A percentile compares a stretch with the other conserved stretches of the same genome.
These are phyloP conservation scores for Stygiomarasmius scandens DNA, from an alignment of 1,284 basidiomycete genomes.

Conservation along the genomic window DNA sequence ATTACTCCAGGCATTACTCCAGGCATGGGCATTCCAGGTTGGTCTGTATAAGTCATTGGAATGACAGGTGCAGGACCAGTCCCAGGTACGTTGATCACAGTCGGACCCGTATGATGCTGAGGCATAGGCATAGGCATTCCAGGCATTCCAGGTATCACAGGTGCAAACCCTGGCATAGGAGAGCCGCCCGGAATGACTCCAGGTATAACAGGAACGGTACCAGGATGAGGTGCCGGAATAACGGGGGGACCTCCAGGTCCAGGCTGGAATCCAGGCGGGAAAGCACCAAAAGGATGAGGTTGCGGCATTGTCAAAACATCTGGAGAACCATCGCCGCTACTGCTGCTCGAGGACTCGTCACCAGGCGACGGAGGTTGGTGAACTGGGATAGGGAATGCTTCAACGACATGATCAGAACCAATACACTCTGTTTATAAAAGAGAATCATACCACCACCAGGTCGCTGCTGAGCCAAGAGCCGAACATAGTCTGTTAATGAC, in stretches of 20 bases:
- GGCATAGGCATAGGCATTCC: too few species aligned
- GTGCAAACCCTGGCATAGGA: constrained; percentile 12
- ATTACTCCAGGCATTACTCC: constrained; percentile 12
- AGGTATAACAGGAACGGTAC: constrained; percentile 6
- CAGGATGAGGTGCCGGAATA: constrained; percentile 4
- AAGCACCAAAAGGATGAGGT: constrained; percentile 26
- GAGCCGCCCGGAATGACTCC: constrained; percentile 7
- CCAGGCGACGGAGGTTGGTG: not conserved
- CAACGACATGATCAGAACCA: not conserved
- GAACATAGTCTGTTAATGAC: constrained; percentile 55
- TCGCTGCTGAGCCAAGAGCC: constrained; percentile 37
- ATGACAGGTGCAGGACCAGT: constrained; percentile 18
- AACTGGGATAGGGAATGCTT: constrained; percentile 5
- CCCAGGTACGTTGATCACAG: constrained; percentile 12
- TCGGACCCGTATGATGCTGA: not conserved
- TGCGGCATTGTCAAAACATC: constrained; percentile 7
- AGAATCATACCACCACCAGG: constrained; percentile 14
- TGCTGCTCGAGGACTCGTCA: not conserved
- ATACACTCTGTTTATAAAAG: not conserved
- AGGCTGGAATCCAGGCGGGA: not conserved
- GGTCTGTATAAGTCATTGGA: constrained; percentile 21
- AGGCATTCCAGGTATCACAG: constrained; percentile 21
- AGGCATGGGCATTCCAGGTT: constrained; percentile 4
- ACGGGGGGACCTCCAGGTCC: constrained; percentile 11
- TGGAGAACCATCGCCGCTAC: not conserved